Percentiles rank a stretch among this genome's conserved stretches.
Conservation (phyloP, 768 basidiomycete genomes). For the Serpula lacrymans region DNA sequence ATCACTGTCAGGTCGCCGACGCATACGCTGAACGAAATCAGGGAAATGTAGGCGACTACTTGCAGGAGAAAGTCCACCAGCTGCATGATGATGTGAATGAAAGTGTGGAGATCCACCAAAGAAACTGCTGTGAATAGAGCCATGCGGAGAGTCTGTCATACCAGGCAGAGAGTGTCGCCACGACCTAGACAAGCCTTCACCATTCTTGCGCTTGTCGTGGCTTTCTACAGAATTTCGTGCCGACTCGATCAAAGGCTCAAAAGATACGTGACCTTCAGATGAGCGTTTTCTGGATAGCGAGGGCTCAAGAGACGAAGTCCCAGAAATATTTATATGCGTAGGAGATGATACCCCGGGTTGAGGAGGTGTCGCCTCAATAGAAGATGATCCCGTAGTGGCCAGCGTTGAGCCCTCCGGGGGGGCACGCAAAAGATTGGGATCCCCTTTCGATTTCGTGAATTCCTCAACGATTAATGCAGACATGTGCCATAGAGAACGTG, state of each 20-base stretch:
- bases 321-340: constrained; percentile 16
- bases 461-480: constrained; percentile 71
- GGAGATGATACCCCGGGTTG: constrained; percentile 10
- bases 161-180: constrained; percentile 27
- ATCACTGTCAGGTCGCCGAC: constrained; percentile 39
- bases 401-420: constrained; percentile 41
- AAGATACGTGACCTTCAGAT: constrained; percentile 50
- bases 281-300: constrained; percentile 37
- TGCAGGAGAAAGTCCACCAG: constrained; percentile 39
- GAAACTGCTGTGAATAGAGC: constrained; percentile 34
- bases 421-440: constrained; percentile 36
- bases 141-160: constrained; percentile 18
- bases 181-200: constrained; percentile 29
- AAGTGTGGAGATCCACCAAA: constrained; percentile 30
- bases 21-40: constrained; percentile 33
- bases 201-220: constrained; percentile 44
- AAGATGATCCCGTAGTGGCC: constrained; percentile 9
- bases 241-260: constrained; percentile 52
- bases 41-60: constrained; percentile 41
- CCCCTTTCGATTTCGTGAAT: constrained; percentile 44
- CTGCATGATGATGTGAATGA: constrained; percentile 18
- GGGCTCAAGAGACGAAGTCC: constrained; percentile 37
- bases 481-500: constrained; percentile 55
- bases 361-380: constrained; percentile 11
- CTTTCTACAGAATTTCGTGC: constrained; percentile 45